Evolutionary conservation across 768 basidiomycete genomes (phyloP).

Genomic region (Psilocybe azurescens): DNA sequence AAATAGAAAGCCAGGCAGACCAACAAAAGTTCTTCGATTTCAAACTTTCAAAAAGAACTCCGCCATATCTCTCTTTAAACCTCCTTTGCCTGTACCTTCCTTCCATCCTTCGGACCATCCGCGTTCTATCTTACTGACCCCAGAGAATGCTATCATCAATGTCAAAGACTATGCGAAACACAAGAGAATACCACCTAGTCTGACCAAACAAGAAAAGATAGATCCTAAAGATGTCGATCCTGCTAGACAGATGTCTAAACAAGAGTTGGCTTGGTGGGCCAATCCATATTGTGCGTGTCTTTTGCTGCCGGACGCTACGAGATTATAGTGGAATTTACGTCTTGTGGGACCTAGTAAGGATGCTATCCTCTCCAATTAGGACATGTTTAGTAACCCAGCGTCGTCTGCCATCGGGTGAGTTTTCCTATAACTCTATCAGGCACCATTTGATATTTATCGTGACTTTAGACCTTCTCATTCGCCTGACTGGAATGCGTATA

Average conservation of each 20-base stretch:
- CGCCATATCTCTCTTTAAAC: constrained; percentile 40
- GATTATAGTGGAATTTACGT: background rate
- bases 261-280: constrained; percentile 72
- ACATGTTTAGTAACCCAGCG: constrained; percentile 54
- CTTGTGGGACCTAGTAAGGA: constrained; percentile 55
- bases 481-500: constrained; percentile 55
- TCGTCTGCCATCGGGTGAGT: constrained; percentile 64
- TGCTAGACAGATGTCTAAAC: constrained; percentile 62
- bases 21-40: constrained; percentile 30
- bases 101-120: constrained; percentile 49
- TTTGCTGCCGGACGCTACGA: background rate
- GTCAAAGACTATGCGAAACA: constrained; percentile 54
- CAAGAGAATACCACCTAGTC: constrained; percentile 61
- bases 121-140: constrained; percentile 63
- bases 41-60: constrained; percentile 19
- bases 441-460: background rate
- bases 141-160: constrained; percentile 58
- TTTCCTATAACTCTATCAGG: background rate
- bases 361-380: constrained; percentile 71
- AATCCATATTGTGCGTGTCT: constrained; percentile 72
- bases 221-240: constrained; percentile 32
- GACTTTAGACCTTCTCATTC: constrained; percentile 66
- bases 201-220: constrained; percentile 36
- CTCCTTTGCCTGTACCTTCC: constrained; percentile 41
- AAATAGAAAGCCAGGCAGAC: constrained; percentile 36